phyloP scores from a whole-genome alignment of 2,329 filamentous ascomycete genomes.

The Chrysoporthe deuterocubensis region DNA sequence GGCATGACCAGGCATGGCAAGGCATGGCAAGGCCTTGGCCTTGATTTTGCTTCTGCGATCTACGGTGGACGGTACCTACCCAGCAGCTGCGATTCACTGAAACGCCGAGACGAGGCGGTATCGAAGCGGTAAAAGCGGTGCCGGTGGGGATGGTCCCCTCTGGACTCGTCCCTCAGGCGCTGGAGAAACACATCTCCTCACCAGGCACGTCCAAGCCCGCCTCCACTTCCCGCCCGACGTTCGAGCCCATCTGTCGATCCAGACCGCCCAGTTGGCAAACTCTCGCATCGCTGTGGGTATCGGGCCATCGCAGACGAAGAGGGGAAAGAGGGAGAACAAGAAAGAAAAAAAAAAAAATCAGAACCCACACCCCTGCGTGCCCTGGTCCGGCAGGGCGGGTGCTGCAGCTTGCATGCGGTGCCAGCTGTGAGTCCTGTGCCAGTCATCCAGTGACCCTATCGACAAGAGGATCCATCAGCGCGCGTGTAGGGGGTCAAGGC shows the following conservation, averaged over 20 bases:
- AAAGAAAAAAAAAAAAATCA: background rate
- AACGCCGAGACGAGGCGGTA: background rate
- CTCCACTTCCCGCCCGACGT: background rate
- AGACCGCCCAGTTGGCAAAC: constrained; percentile 15
- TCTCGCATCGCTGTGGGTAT: constrained; percentile 7
- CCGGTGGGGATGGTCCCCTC: background rate
- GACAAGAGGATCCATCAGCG: constrained; percentile 4
- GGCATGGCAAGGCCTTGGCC: background rate
- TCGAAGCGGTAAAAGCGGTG: background rate
- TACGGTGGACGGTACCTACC: background rate
- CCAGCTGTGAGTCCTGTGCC: constrained; percentile 11
- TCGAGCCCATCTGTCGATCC: background rate
- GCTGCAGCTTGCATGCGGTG: constrained; percentile 8
- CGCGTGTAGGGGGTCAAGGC: constrained; percentile 1
- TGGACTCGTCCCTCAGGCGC: background rate
- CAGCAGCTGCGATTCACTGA: background rate
- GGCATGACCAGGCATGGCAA: background rate
- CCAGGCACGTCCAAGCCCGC: background rate
- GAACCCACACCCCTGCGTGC: too few species aligned
- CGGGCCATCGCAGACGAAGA: background rate
- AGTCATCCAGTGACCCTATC: constrained; percentile 5
- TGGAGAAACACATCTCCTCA: background rate
- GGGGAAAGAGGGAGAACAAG: background rate
- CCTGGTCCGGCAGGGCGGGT: background rate
- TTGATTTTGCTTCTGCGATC: background rate